Percentiles rank a stretch among this genome's conserved stretches.
phyloP scores from a whole-genome alignment of 495 filamentous ascomycete genomes.

The Penicillium ochrochloron region DNA sequence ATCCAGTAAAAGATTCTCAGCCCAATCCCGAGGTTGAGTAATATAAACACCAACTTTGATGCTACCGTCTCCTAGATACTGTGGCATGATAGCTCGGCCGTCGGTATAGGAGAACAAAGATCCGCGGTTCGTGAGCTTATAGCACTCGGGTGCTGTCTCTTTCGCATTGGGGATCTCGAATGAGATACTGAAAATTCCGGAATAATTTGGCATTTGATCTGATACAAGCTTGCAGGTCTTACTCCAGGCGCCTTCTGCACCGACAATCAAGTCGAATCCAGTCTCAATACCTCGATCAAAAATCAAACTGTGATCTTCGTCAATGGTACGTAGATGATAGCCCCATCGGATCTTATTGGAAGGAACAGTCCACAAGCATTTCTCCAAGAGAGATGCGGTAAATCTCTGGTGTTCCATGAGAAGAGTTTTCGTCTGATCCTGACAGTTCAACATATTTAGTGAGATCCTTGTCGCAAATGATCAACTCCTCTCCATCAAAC shows the following conservation, averaged over 20 bases:
- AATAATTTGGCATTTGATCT: constrained; percentile 51
- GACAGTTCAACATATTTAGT: constrained; percentile 20
- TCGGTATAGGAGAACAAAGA: constrained; percentile 26
- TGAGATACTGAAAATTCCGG: constrained; percentile 40
- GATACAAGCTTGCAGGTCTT: constrained; percentile 54
- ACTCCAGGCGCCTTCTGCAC: constrained; percentile 66
- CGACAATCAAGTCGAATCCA: constrained; percentile 55
- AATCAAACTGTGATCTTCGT: constrained; percentile 25
- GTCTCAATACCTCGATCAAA: constrained; percentile 26
- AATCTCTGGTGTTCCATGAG: constrained; percentile 36
- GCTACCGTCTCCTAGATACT: constrained; percentile 28
- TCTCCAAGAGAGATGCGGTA: constrained; percentile 33
- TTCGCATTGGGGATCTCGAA: constrained; percentile 26
- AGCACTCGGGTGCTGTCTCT: constrained; percentile 17
- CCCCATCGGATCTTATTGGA: constrained; percentile 33
- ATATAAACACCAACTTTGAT: constrained; percentile 11
- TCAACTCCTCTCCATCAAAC: constrained; percentile 48
- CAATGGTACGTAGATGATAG: constrained; percentile 25
- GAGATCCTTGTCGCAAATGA: constrained; percentile 25
- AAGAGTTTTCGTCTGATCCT: constrained; percentile 12
- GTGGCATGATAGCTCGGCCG: constrained; percentile 21
- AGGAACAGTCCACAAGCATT: constrained; percentile 37
- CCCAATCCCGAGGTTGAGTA: constrained; percentile 16
- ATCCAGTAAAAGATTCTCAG: constrained; percentile 5
- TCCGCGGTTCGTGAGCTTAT: constrained; percentile 21